Evolutionary conservation across 805 yeast genomes (phyloP).

Genomic region (Kluyveromyces siamensis): DNA sequence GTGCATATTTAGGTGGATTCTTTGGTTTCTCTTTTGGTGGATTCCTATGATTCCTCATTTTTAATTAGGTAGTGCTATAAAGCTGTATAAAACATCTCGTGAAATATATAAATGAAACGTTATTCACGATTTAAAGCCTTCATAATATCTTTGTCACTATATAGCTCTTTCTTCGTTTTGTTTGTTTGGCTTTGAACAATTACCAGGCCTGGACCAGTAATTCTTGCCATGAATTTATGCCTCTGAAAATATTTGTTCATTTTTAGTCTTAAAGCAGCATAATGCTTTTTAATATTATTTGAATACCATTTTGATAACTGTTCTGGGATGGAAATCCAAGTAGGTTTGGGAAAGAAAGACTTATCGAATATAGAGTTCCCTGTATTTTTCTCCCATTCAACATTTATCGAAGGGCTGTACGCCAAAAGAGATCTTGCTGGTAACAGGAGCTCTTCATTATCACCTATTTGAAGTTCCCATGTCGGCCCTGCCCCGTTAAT

Average conservation of each 20-base stretch:
- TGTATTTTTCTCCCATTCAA: constrained; percentile 6
- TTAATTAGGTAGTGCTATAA: not conserved
- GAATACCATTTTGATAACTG: constrained; percentile 3
- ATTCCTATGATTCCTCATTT: not conserved
- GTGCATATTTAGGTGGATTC: constrained; percentile 67
- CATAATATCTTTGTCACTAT: constrained; percentile 7
- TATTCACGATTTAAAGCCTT: constrained; percentile 2
- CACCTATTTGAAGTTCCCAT: constrained; percentile 16
- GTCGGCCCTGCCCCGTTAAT: constrained; percentile 26
- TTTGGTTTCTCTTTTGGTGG: constrained; percentile 43
- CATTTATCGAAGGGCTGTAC: constrained; percentile 5
- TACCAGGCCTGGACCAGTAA: constrained; percentile 27
- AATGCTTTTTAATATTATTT: constrained; percentile 3
- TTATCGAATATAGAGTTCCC: constrained; percentile 1
- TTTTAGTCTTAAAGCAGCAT: constrained; percentile 8
- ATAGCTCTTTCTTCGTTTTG: not conserved
- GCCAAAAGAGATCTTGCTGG: constrained; percentile 15
- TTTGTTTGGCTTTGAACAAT: constrained; percentile 14
- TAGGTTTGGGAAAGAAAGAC: not conserved
- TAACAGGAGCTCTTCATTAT: constrained; percentile 19
- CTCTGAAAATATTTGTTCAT: constrained; percentile 9
- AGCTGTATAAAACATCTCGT: not conserved
- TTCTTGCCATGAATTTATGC: constrained; percentile 16
- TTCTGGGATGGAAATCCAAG: constrained; percentile 4
- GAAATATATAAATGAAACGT: not conserved